phyloP scores from a whole-genome alignment of 768 basidiomycete species.

The Leucosporidium scottii region DNA sequence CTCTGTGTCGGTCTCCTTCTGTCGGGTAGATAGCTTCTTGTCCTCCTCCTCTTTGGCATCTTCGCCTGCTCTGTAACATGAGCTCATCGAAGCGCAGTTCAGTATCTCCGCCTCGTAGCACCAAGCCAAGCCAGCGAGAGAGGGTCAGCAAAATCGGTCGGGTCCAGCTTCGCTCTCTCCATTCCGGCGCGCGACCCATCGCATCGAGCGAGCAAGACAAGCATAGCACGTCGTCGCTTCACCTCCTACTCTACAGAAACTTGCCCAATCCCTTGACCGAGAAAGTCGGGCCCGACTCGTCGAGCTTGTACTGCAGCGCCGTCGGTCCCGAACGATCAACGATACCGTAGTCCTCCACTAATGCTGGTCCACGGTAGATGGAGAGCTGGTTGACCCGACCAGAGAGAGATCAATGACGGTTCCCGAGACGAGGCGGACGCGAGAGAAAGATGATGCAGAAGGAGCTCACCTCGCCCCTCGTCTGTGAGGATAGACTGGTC shows the following conservation, averaged over 20 bases:
- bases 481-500: conserved; percentile 14
- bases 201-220: too few species aligned
- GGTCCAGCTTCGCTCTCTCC: too few species aligned
- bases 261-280: conserved; percentile 18
- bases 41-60: too few species aligned
- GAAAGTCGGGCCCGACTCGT: conserved; percentile 8
- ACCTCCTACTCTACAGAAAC: conserved; percentile 14
- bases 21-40: neutral
- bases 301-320: conserved; percentile 26
- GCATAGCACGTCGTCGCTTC: too few species aligned
- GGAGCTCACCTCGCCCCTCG: conserved; percentile 20
- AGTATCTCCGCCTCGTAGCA: too few species aligned
- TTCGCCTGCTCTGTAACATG: too few species aligned
- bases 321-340: neutral
- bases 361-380: conserved; percentile 16
- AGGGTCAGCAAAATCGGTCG: too few species aligned
- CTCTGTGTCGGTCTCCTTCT: too few species aligned
- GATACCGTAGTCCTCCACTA: conserved; percentile 3
- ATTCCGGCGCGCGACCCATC: too few species aligned
- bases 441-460: too few species aligned
- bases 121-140: too few species aligned
- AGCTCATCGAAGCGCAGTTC: too few species aligned
- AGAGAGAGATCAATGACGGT: neutral
- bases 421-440: neutral
- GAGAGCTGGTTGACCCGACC: neutral